phyloP scores from a whole-genome alignment of 306 rosid species.

The Begonia loranthoides region DNA sequence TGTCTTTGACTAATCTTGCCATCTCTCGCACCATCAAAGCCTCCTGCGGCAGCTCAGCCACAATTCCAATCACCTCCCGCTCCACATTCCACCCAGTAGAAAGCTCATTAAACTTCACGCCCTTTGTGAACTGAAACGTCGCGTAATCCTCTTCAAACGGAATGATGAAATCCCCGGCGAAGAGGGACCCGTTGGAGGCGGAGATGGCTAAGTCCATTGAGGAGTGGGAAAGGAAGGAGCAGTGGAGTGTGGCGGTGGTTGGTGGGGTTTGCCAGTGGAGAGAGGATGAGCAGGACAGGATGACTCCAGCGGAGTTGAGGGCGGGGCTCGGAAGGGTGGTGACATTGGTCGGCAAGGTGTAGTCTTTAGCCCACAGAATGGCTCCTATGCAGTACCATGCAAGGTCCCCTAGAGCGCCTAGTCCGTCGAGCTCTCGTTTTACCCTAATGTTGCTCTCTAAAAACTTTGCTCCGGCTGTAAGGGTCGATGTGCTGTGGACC shows the following conservation, averaged over 20 bases:
- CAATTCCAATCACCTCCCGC: conserved; percentile 40
- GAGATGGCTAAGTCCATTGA: conserved; percentile 53
- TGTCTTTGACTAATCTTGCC: conserved; percentile 29
- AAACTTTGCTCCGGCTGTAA: conserved; percentile 23
- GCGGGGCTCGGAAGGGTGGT: conserved; percentile 38
- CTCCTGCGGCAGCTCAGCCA: conserved; percentile 51
- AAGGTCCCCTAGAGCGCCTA: conserved; percentile 62
- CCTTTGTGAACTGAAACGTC: conserved; percentile 29
- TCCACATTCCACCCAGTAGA: conserved; percentile 46
- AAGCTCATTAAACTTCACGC: conserved; percentile 48
- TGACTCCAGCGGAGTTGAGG: conserved; percentile 39
- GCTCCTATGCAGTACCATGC: conserved; percentile 80
- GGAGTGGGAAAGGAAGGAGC: conserved; percentile 51
- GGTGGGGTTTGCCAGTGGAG: conserved; percentile 40
- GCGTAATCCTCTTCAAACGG: conserved; percentile 47
- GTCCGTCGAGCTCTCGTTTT: conserved; percentile 48
- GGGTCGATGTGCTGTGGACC: conserved; percentile 65
- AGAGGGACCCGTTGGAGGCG: conserved; percentile 41
- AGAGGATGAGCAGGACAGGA: conserved; percentile 43
- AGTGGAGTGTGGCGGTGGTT: conserved; percentile 44
- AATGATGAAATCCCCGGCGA: conserved; percentile 44
- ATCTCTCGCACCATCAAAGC: conserved; percentile 63
- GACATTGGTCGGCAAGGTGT: conserved; percentile 38
- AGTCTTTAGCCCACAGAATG: conserved; percentile 55
- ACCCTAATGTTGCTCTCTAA: conserved; percentile 46